Base-by-base conservation (phyloP, 2,329 filamentous ascomycete genomes). In the Orbilia blumenaviensis region DNA sequence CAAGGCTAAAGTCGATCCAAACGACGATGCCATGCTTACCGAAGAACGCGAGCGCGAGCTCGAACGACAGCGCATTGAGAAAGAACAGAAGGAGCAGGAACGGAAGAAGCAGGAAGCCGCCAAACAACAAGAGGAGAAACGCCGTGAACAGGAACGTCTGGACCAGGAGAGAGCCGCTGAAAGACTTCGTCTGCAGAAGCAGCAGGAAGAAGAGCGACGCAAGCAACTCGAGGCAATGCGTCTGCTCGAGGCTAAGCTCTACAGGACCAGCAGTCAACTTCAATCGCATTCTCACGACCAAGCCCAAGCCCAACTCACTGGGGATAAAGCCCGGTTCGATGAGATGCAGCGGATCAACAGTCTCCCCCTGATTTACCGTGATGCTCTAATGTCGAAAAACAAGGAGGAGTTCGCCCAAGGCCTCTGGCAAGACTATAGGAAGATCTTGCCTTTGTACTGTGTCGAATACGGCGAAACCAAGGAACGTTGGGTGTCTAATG, bases 1-100 rank as follows among this genome's bases (percentile, higher is more conserved):
- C 16, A 77, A 77, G 27, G 12, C 54, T 12, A 77, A 75, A 42
- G 29, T 25, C 12, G 76, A 78, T 34, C 38, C 71, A 12, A 58
- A 46, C 29, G 71, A 68, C 29, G 71, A 75, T 14, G 61, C 54
- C n/a, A 68, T 68, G 48, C 44, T 68, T 42, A 68, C 52, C 18
- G 76, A 76, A 29, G 68, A 69, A 42, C 71, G 62, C 21, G 64
- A 71, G 14, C 61, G 60, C 25, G 60, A 75, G 52, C 54, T 72
- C 4, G 61, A 66, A 38, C 61, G 73, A 46, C 62, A 78, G 48
- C 52, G 67, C 32, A 16, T 71, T 9, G 60, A 74, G 46, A 50
- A 29, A 16, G 72, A 78, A 34, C 44, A 62, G 21, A 58, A 74
- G 52, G 71, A 76, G 66, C 6, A 60, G 34, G 78, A 79, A 46